Evolutionary conservation across 495 filamentous ascomycete species (phyloP), one percentile per base, ranked within the genome.

Genomic region (Durotheca rogersii): DNA sequence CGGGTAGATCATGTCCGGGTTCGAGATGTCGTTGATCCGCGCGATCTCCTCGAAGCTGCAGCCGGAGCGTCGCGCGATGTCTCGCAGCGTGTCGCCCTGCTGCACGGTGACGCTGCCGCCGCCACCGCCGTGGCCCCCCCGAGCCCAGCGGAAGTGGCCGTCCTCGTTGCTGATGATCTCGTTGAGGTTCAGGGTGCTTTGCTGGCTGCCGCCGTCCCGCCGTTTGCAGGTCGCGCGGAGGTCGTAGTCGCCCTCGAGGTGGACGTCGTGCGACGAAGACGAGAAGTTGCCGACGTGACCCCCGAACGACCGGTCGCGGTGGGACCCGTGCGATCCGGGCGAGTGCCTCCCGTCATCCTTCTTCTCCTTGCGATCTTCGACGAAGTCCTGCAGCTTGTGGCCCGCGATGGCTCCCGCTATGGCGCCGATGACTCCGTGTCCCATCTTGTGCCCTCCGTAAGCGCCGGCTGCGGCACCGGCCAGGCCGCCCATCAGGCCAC

Each of bases 1-100:
- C 7, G 68, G 68, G 44, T 66, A 64, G 41, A 71, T 71, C 54
- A 64, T 42, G 38, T 71, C 68, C 10, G 68, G 66, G 45, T 71
- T 66, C 17, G 39, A 9, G 19, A 71, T 62, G 44, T 44, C 39
- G 30, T 71, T 71, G 4, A 34, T 45, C 15, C 59, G 35, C 4
- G 60, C 68, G 18, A 71, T 55, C 9, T 66, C 66, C 39, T 69
- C 60, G 31, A 55, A 67, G 32, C 35, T 45, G 36, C 36, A 36
- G 31, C 55, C 53, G 23, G 57, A 52, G 2, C 46, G 56, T 19
- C 32, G 31, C 6, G 61, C 64, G 18, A 71, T 71, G 9, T 46
- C 51, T 11, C 62, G 53, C n/a, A 71, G 53, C 4, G 68, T 71
- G 40, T 71, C 68, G 2, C 66, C 66, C 18, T 41, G 47, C 56